Evolutionary conservation across 2,329 filamentous ascomycete genomes (phyloP).

Genomic region (Diaporthe citrichinensis): DNA sequence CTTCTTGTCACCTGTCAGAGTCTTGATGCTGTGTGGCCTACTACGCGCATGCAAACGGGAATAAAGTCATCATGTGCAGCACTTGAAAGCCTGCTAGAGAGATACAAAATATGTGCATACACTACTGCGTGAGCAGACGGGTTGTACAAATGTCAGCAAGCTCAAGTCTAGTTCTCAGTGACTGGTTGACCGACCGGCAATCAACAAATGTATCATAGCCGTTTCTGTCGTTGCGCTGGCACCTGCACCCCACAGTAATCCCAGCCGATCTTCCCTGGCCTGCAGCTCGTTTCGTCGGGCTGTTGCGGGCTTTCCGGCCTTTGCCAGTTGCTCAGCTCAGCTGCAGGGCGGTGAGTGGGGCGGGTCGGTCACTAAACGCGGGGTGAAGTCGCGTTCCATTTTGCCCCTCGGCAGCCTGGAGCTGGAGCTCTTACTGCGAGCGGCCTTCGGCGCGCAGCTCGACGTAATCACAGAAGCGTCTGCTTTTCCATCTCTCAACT

Average conservation of each 20-base stretch:
- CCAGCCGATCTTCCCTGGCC: neutral
- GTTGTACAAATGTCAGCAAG: too few relatives aligned
- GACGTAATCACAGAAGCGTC: slow-evolving; percentile 15
- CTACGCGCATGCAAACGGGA: neutral
- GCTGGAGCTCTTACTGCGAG: slow-evolving; percentile 8
- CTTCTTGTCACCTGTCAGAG: neutral
- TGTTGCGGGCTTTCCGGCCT: neutral
- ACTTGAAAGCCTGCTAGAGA: too few relatives aligned
- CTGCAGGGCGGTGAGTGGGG: slow-evolving; percentile 9
- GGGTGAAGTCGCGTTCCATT: slow-evolving; percentile 26
- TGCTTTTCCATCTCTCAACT: neutral
- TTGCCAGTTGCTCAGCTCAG: neutral
- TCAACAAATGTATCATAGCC: neutral
- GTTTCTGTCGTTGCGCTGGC: slow-evolving; percentile 15
- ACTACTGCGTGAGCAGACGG: neutral
- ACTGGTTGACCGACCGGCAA: neutral
- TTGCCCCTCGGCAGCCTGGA: slow-evolving; percentile 32
- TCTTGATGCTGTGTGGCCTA: neutral
- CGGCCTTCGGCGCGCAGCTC: slow-evolving; percentile 1
- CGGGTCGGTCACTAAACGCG: slow-evolving; percentile 5
- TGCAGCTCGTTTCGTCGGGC: slow-evolving; percentile 16
- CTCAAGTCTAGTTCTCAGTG: neutral
- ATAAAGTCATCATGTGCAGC: neutral
- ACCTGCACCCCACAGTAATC: slow-evolving; percentile 23
- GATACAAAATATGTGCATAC: neutral